phyloP scores from a whole-genome alignment of 78 protist species.

The Parvularia atlantis region DNA sequence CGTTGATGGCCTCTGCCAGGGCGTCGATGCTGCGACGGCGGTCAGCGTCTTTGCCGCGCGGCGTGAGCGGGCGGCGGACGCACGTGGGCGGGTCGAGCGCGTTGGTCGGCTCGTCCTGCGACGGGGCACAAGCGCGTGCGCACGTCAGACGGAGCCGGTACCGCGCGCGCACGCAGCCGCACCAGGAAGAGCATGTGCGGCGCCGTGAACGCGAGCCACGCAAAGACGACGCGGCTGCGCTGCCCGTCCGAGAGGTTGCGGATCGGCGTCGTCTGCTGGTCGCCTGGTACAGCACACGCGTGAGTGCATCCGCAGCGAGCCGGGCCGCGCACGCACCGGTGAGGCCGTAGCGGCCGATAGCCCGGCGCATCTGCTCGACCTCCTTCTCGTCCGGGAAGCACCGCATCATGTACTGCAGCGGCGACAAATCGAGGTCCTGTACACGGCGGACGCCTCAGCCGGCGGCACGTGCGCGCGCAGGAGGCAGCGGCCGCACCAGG shows the following conservation, averaged over 20 bases:
- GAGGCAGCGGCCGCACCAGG: background rate
- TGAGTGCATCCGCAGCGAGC: no score
- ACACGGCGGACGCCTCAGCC: constrained; percentile 25
- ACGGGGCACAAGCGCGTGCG: no score
- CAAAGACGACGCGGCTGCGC: constrained; percentile 37
- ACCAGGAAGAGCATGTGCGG: no score
- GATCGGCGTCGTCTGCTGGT: constrained; percentile 18
- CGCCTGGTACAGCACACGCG: no score
- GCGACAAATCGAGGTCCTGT: constrained; percentile 30
- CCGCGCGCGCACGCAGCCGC: no score
- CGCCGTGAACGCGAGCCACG: constrained; percentile 27
- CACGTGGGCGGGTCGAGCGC: constrained; percentile 68
- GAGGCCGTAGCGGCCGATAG: constrained; percentile 56
- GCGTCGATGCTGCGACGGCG: no score
- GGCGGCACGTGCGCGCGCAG: background rate
- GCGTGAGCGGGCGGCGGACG: constrained; percentile 38
- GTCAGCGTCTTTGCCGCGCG: constrained; percentile 8
- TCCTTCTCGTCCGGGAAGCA: constrained; percentile 41
- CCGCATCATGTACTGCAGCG: constrained; percentile 39
- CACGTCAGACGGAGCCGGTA: no score
- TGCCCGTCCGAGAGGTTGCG: constrained; percentile 52
- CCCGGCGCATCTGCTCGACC: constrained; percentile 34
- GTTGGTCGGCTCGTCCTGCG: constrained; percentile 88
- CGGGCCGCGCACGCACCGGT: no score
- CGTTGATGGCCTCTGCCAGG: constrained; percentile 56